Evolutionary conservation across 163 green algal species (phyloP), one percentile per base, ranked within the genome.

Genomic region (Prototheca wickerhamii): DNA sequence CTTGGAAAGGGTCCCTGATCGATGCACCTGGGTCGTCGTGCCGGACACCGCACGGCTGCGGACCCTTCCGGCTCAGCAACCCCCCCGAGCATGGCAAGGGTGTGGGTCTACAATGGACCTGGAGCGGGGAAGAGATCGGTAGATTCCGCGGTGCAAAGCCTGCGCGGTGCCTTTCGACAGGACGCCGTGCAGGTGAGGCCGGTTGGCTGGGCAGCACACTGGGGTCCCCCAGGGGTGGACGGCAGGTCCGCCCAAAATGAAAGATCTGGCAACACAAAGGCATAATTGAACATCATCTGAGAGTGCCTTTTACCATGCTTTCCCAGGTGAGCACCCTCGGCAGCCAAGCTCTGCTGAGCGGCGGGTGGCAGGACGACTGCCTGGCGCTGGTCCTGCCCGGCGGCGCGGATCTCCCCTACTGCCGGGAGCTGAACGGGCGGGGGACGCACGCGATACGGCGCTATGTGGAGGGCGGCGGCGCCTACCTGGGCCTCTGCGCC

Each of bases 321-420:
- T n/a, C n/a, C n/a, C 29, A 80, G 58, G 78, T 83, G 8, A 33
- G 31, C 44, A 74, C 60, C 2, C 17, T 91, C 4, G 61, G 54
- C 6, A 44, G 37, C 15, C 10, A 21, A 15, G 10, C 37, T 44
- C 37, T 44, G 37, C 10, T 49, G 40, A 23, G 40, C 10, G 40
- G 40, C 12, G 40, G 40, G 40, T 91, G 83, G 85, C 42, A 49
- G 25, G 26, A 43, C 2, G 18, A 28, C 12, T 80, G 67, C 43
- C 30, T 73, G n/a, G 53, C 88, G 56, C 59, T 93, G 21, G 76
- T 87, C 2, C 83, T 93, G 83, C 85, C 86, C 0, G 86, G 86
- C 1, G 86, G 86, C 4, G 86, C 86, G 15, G 86, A 93, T 69
- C 63, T 91, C 63, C 86, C 86, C 0, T 93, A 92, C 71, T 89